These are phyloP conservation scores for Leishmania lainsoni DNA, from an alignment of 208 protist species.

Conservation along the genomic window DNA sequence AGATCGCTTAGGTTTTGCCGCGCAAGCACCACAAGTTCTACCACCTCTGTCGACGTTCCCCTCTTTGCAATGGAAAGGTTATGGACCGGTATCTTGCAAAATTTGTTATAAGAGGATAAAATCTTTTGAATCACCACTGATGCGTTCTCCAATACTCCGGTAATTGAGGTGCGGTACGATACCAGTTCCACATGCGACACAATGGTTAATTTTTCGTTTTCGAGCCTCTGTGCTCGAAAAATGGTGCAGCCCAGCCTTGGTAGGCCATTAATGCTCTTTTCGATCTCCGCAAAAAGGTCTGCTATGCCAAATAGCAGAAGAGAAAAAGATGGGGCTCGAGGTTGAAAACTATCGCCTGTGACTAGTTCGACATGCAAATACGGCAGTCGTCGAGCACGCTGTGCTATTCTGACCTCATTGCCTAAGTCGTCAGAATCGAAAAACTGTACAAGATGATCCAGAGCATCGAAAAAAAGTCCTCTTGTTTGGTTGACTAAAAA, in stretches of 20 bases:
- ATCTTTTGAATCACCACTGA: slow-evolving; percentile 49
- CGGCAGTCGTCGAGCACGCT: slow-evolving; percentile 38
- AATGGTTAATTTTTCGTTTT: slow-evolving; percentile 42
- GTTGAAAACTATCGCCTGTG: slow-evolving; percentile 54
- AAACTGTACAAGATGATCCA: slow-evolving; percentile 61
- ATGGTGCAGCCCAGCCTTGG: slow-evolving; percentile 57
- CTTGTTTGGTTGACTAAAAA: slow-evolving; percentile 75
- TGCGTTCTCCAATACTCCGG: slow-evolving; percentile 42
- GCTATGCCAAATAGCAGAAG: slow-evolving; percentile 58
- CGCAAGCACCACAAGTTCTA: slow-evolving; percentile 38
- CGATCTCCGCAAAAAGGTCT: slow-evolving; percentile 70
- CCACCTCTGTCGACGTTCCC: slow-evolving; percentile 32
- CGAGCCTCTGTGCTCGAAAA: slow-evolving; percentile 63
- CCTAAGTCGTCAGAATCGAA: slow-evolving; percentile 42
- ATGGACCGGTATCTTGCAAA: slow-evolving; percentile 55
- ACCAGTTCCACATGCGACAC: slow-evolving; percentile 41
- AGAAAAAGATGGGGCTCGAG: slow-evolving; percentile 62
- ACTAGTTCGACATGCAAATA: slow-evolving; percentile 62
- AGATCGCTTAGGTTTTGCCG: slow-evolving; percentile 52
- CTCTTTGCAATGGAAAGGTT: slow-evolving; percentile 40
- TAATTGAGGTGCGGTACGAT: slow-evolving; percentile 38
- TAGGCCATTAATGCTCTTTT: slow-evolving; percentile 56
- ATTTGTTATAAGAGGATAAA: slow-evolving; percentile 43
- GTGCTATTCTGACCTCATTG: slow-evolving; percentile 29
- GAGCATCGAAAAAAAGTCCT: slow-evolving; percentile 48